These are phyloP conservation scores for Iris pallida DNA, from an alignment of 116 monocot species.

Conservation along the genomic window DNA sequence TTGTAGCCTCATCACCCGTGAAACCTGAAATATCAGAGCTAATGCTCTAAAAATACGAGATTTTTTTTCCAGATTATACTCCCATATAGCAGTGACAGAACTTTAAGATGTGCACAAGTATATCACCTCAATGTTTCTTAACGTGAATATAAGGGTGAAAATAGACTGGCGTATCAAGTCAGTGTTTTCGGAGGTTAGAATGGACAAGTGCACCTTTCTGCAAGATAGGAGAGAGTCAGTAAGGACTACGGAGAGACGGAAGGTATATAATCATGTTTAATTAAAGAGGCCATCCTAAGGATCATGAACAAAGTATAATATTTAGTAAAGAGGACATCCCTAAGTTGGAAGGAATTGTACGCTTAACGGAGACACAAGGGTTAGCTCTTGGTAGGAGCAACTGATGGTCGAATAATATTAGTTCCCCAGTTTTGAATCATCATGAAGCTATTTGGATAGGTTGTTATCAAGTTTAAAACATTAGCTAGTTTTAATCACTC, in stretches of 20 bases:
- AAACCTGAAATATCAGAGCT: slow-evolving; percentile 77
- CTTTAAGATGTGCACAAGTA: neutral
- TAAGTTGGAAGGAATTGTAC: neutral
- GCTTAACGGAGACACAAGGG: neutral
- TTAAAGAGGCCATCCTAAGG: neutral
- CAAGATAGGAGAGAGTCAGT: neutral
- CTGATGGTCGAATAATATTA: too few species aligned
- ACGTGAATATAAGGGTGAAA: slow-evolving; percentile 61
- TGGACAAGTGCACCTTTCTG: slow-evolving; percentile 51
- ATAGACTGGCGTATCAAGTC: slow-evolving; percentile 60
- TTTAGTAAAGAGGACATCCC: neutral
- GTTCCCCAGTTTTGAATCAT: too few species aligned
- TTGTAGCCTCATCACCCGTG: slow-evolving; percentile 71
- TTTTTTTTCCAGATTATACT: neutral
- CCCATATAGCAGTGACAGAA: too few species aligned
- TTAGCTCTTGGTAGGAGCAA: too few species aligned
- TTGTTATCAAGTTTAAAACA: too few species aligned
- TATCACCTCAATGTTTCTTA: slow-evolving; percentile 85
- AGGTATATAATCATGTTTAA: too few species aligned
- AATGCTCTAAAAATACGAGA: slow-evolving; percentile 46
- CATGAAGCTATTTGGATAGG: too few species aligned
- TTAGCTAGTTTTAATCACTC: too few species aligned
- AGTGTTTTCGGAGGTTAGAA: slow-evolving; percentile 51
- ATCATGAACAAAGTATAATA: neutral
- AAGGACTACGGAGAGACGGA: neutral